Percentiles rank a stretch among this genome's conserved stretches.
These are phyloP conservation scores for Ottelia alismoides DNA, from an alignment of 106 monocot species.

Conservation along the genomic window DNA sequence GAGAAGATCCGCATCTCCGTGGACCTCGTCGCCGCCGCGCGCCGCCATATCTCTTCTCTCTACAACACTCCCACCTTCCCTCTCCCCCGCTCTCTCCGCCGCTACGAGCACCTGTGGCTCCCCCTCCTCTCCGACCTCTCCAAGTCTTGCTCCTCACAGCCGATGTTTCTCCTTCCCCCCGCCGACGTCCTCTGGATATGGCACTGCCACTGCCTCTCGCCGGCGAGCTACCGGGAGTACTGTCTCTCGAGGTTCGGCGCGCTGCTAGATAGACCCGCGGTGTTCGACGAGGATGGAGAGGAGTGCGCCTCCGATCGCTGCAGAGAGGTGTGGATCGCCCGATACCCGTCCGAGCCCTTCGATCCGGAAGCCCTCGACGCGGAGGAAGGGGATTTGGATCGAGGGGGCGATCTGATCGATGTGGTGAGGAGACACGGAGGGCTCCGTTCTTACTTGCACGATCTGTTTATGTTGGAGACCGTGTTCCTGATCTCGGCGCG, in stretches of 20 bases:
- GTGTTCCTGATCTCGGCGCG: constrained; percentile 73
- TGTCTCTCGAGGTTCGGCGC: constrained; percentile 59
- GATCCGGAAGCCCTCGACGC: constrained; percentile 31
- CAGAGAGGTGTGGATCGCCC: constrained; percentile 47
- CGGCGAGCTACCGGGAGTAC: constrained; percentile 55
- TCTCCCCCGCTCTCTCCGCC: constrained; percentile 17
- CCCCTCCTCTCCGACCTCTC: constrained; percentile 47
- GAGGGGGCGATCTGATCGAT: constrained; percentile 12
- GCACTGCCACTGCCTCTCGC: constrained; percentile 82
- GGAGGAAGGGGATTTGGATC: background rate
- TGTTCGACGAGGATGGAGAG: constrained; percentile 77
- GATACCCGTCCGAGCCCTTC: constrained; percentile 82
- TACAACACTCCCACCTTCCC: constrained; percentile 15
- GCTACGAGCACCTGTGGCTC: constrained; percentile 89
- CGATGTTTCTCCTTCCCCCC: constrained; percentile 69
- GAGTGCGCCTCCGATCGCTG: constrained; percentile 59
- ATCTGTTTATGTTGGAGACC: constrained; percentile 52
- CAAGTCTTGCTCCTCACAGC: background rate
- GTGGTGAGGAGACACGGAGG: constrained; percentile 13
- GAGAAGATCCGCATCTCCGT: constrained; percentile 18
- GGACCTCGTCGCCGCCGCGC: constrained; percentile 51
- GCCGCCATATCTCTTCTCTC: constrained; percentile 41
- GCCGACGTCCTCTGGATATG: constrained; percentile 73
- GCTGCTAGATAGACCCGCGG: constrained; percentile 53
- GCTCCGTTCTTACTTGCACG: constrained; percentile 28